These are phyloP conservation scores for Sphagnum contortum DNA, from an alignment of 225 moss, liverwort and hornwort species.

Conservation along the genomic window DNA sequence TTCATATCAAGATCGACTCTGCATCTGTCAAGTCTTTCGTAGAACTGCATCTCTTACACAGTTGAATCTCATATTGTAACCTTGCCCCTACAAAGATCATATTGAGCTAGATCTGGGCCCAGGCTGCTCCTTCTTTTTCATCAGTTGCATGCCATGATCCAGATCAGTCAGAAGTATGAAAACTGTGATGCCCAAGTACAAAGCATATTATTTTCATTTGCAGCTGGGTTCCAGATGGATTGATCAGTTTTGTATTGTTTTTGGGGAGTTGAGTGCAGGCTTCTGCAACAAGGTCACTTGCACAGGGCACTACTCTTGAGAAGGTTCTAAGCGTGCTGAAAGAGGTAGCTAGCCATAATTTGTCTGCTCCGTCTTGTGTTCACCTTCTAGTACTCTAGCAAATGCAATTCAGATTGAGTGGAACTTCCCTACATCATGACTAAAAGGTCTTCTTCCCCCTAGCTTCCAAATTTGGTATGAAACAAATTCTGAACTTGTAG, in stretches of 20 bases:
- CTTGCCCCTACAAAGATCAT: neutral
- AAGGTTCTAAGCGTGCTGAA: constrained; percentile 23
- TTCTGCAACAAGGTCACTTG: constrained; percentile 26
- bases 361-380: too few species aligned
- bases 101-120: neutral
- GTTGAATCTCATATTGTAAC: neutral
- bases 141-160: too few species aligned
- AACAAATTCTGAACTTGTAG: too few species aligned
- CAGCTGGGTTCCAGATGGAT: neutral
- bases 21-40: neutral
- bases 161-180: neutral
- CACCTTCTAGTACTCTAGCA: too few species aligned
- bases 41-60: neutral
- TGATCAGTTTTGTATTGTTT: neutral
- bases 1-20: neutral
- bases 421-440: too few species aligned
- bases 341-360: constrained; percentile 10
- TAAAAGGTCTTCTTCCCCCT: too few species aligned
- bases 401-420: too few species aligned
- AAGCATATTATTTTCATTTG: neutral
- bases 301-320: constrained; percentile 26
- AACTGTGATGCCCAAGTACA: neutral
- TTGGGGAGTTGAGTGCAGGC: constrained; percentile 12
- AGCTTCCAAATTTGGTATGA: too few species aligned
- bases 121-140: too few species aligned